phyloP scores from a whole-genome alignment of 257 asterid species.

The Fraxinus anomala region DNA sequence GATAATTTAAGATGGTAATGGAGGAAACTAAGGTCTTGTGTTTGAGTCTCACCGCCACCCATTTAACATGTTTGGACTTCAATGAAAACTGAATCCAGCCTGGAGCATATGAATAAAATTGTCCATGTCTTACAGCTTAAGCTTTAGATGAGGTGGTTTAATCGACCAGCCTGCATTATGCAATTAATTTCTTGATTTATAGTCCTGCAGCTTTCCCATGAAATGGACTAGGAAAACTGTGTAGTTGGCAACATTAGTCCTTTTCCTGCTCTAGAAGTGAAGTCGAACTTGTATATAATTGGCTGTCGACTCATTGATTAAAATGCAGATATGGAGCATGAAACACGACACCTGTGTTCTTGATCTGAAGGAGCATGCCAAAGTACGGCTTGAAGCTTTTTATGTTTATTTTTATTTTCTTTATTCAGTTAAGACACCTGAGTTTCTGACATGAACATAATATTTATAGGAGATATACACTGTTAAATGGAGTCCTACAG shows the following conservation, averaged over 20 bases:
- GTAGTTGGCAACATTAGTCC: slow-evolving; percentile 8
- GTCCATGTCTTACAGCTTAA: neutral
- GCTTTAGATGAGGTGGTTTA: slow-evolving; percentile 8
- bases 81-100: neutral
- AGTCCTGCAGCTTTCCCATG: neutral
- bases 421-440: slow-evolving; percentile 13
- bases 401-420: slow-evolving; percentile 10
- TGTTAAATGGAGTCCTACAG: slow-evolving; percentile 97
- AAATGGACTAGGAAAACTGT: slow-evolving; percentile 1
- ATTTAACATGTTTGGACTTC: neutral
- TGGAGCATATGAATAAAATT: neutral
- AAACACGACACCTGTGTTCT: slow-evolving; percentile 80
- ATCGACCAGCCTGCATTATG: slow-evolving; percentile 5
- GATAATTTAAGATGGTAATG: neutral
- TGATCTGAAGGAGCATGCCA: slow-evolving; percentile 79
- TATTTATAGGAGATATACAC: slow-evolving; percentile 85
- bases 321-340: slow-evolving; percentile 88
- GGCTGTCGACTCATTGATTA: slow-evolving; percentile 25
- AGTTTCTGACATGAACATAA: slow-evolving; percentile 17
- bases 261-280: slow-evolving; percentile 9
- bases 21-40: neutral
- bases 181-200: slow-evolving; percentile 17
- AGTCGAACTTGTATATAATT: slow-evolving; percentile 19
- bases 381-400: slow-evolving; percentile 43
- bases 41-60: neutral